Evolutionary conservation across 805 yeast species (phyloP).

Genomic region (Clavispora fructus): DNA sequence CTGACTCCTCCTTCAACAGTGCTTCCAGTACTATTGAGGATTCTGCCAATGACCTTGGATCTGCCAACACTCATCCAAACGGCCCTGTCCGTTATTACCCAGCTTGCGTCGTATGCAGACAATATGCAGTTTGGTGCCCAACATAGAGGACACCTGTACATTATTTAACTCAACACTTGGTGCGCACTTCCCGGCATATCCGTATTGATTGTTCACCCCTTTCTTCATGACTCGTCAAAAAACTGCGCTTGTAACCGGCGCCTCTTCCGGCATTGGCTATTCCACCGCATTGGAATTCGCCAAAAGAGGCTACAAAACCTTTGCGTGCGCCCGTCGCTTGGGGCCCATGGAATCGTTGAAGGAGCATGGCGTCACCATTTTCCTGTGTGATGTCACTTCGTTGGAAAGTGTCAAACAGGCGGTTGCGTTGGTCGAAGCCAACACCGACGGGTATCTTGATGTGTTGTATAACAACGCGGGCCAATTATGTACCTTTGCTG

Average conservation of each 20-base stretch:
- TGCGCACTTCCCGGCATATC: no score
- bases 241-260: conserved; percentile 54
- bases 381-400: conserved; percentile 55
- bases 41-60: no score
- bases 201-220: no score
- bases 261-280: conserved; percentile 56
- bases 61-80: no score
- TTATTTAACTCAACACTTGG: no score
- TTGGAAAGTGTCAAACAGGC: conserved; percentile 42
- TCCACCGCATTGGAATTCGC: conserved; percentile 44
- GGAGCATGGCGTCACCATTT: conserved; percentile 40
- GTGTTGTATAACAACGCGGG: conserved; percentile 74
- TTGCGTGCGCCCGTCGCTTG: conserved; percentile 68
- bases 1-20: no score
- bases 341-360: conserved; percentile 53
- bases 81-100: no score
- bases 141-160: no score
- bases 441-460: conserved; percentile 49
- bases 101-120: no score
- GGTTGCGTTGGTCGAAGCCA: conserved; percentile 34
- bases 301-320: conserved; percentile 50
- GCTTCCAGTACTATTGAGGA: no score
- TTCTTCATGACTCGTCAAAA: conserved; percentile 19
- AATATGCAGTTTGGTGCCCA: no score
- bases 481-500: conserved; percentile 67